phyloP scores from a whole-genome alignment of 352 stramenopile genomes.

The Nothophytophthora sp. region DNA sequence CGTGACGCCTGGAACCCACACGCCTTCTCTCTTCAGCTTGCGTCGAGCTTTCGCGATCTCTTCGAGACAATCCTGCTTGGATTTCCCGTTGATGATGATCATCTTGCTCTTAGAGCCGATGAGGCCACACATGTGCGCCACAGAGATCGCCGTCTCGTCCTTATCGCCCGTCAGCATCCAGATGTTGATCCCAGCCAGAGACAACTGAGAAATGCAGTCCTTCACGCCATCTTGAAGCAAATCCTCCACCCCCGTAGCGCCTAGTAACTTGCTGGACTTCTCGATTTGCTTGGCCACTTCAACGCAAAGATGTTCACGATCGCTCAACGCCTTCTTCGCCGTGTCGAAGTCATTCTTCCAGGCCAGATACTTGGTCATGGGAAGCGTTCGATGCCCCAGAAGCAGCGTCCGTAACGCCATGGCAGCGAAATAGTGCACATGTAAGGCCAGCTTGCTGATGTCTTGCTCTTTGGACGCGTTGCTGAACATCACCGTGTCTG shows the following conservation, averaged over 20 bases:
- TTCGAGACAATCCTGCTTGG: conserved; percentile 75
- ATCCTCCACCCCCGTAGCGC: conserved; percentile 97
- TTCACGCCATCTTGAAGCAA: conserved; percentile 96
- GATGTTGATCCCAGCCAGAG: conserved; percentile 96
- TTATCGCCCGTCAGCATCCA: conserved; percentile 99
- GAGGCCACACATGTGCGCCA: conserved; percentile 96
- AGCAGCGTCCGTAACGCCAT: conserved; percentile 89
- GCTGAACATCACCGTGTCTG: conserved; percentile 90
- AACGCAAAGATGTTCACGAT: conserved; percentile 64
- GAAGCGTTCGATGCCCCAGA: conserved; percentile 76
- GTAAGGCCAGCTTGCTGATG: conserved; percentile 71
- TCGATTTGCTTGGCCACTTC: conserved; percentile 80
- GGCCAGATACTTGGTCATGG: conserved; percentile 46
- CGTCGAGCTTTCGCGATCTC: conserved; percentile 74
- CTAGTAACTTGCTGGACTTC: conserved; percentile 88
- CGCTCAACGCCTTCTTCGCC: conserved; percentile 62
- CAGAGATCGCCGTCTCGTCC: conserved; percentile 98
- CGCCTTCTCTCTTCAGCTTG: conserved; percentile 76
- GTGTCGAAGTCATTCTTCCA: conserved; percentile 83
- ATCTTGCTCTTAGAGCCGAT: conserved; percentile 80
- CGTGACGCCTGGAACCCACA: conserved; percentile 76
- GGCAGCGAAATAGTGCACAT: conserved; percentile 88
- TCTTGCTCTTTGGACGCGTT: conserved; percentile 70
- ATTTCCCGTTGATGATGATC: conserved; percentile 84
- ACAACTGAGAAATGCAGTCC: conserved; percentile 95